Evolutionary conservation across 2,329 filamentous ascomycete species (phyloP), one percentile per base, ranked within the genome.

Genomic region (Arthrobotrys sinensis): DNA sequence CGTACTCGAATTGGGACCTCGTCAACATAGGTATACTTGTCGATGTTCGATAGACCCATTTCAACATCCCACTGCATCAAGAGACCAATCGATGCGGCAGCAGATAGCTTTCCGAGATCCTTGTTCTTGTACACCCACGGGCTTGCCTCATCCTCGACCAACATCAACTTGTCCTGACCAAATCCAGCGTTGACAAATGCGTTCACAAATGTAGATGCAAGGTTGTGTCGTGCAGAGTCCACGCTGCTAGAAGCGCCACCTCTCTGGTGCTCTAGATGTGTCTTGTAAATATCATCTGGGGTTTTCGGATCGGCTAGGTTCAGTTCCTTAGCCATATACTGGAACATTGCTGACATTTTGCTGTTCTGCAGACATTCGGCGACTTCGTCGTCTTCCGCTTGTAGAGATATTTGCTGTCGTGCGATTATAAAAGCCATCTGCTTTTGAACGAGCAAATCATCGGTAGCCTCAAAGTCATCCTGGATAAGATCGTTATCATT

Each of bases 61-160:
- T 98, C 95, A 21, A 97, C 91, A 83, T 99, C 95, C 93, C 96
- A 97, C 82, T 97, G 89, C 83, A 97, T 87, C 16, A 99, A 88
- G 82, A 96, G 95, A 83, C 96, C 96, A 81, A 97, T 86, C 0
- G 96, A 98, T 3, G 96, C 96, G 45, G 96, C 92, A 0, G 95
- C 97, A 0, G 96, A 98, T 85, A 97, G 89, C 94, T 97, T 97
- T 80, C 96, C 96, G 82, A 97, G 94, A 48, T 96, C 94, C 86
- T 99, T 99, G 19, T 96, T 98, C 87, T 98, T 99, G 93, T 94
- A 99, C 3, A 99, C 93, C 95, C 96, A 99, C 80, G 92, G 93
- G 82, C 92, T 91, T 86, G 97, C 96, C 80, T 94, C 91, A 76
- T 93, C 91, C 19, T 96, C 92, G 48, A 93, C 91, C 73, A 98